Evolutionary conservation across 202 grass and related monocot genomes (phyloP).

Genomic region (Schoenoplectus triqueter): DNA sequence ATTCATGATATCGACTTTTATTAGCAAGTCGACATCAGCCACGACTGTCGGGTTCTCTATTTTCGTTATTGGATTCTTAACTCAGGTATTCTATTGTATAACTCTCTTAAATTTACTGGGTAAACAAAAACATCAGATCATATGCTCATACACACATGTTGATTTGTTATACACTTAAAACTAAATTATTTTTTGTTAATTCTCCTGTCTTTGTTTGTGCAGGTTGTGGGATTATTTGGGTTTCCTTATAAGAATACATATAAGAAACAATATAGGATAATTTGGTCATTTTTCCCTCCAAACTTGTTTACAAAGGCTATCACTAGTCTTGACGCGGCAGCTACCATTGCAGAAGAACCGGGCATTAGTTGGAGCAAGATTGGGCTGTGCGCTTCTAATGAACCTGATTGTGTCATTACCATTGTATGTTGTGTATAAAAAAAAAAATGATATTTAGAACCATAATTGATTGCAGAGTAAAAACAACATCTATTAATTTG

Average conservation of each 20-base stretch:
- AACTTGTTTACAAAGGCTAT: constrained; percentile 87
- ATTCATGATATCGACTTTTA: constrained; percentile 90
- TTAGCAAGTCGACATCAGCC: constrained; percentile 79
- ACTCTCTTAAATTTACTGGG: neutral
- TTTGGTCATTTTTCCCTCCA: constrained; percentile 92
- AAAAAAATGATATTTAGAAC: constrained; percentile 22
- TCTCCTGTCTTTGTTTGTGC: constrained; percentile 36
- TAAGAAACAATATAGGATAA: constrained; percentile 50
- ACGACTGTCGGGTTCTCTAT: constrained; percentile 94
- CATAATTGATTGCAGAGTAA: neutral
- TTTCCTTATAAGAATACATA: constrained; percentile 65
- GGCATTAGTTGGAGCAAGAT: constrained; percentile 78
- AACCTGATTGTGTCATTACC: constrained; percentile 74
- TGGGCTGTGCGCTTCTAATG: constrained; percentile 48
- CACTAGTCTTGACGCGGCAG: constrained; percentile 66
- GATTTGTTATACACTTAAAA: too few relatives aligned
- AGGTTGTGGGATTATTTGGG: constrained; percentile 76
- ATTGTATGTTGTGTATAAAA: constrained; percentile 62
- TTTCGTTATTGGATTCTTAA: constrained; percentile 92
- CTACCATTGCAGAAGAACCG: constrained; percentile 66
- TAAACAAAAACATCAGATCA: neutral
- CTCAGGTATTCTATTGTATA: constrained; percentile 59
- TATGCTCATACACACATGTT: neutral
- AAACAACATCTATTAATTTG: constrained; percentile 23
- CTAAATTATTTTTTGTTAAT: constrained; percentile 16